phyloP scores from a whole-genome alignment of 2,329 filamentous ascomycete genomes.

The Periconia digitata region DNA sequence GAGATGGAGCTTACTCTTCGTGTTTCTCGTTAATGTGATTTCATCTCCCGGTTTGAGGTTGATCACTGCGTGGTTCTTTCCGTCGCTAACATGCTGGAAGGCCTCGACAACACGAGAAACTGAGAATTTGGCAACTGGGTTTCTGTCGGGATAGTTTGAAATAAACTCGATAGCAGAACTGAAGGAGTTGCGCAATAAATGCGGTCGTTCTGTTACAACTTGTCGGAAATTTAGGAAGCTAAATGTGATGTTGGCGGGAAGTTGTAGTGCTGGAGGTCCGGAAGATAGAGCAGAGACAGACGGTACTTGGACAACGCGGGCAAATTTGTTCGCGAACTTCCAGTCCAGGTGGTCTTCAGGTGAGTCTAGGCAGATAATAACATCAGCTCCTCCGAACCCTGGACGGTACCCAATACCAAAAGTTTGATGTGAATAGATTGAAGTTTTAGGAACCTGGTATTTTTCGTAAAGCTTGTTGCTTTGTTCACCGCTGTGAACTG shows the following conservation, averaged over 20 bases:
- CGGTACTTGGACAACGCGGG: not conserved
- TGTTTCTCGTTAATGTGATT: not conserved
- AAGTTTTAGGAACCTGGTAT: constrained; percentile 16
- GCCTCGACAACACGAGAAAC: not conserved
- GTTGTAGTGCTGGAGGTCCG: not conserved
- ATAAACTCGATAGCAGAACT: not conserved
- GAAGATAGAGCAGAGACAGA: not conserved
- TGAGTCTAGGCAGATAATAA: constrained; percentile 23
- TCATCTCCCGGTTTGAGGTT: not conserved
- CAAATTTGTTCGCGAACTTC: not conserved
- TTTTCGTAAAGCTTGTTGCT: constrained; percentile 5
- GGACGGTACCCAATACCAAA: constrained; percentile 7
- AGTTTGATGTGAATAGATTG: constrained; percentile 25
- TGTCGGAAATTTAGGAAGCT: not conserved
- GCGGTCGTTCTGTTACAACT: not conserved
- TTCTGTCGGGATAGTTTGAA: not conserved
- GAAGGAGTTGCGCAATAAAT: not conserved
- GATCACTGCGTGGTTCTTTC: not conserved
- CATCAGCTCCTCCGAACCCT: constrained; percentile 32
- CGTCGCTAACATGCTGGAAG: not conserved
- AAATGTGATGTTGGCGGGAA: not conserved
- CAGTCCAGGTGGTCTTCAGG: constrained; percentile 14
- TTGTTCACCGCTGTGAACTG: constrained; percentile 14
- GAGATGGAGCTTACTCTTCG: constrained; percentile 12
- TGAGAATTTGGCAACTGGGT: not conserved